Conservation (phyloP, 2,329 filamentous ascomycete genomes). For the Botrytis fabae region DNA sequence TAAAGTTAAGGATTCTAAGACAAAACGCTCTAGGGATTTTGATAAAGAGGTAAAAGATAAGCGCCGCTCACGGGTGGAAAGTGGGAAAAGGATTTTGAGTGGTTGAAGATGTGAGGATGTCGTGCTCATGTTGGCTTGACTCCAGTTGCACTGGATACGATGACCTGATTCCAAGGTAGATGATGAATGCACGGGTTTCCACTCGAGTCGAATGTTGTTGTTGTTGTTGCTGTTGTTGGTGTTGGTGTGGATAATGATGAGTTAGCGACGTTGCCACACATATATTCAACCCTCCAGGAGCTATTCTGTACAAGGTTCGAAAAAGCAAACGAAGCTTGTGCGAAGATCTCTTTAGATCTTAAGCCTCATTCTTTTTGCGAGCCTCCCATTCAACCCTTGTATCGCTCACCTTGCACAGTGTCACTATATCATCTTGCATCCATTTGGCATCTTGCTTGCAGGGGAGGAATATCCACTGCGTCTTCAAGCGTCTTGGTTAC, state of each 20-base stretch:
- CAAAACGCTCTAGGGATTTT: neutral
- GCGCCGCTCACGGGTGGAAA: neutral
- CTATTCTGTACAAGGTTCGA: neutral
- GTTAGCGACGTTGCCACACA: constrained; percentile 1
- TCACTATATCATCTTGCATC: constrained; percentile 7
- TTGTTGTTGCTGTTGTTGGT: neutral
- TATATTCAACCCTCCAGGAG: neutral
- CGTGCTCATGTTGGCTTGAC: constrained; percentile 6
- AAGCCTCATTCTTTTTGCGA: neutral
- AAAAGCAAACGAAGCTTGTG: neutral
- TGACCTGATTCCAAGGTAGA: neutral
- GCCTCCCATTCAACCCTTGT: constrained; percentile 3
- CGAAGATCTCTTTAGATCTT: constrained; percentile 5
- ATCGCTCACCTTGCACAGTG: neutral
- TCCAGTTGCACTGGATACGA: neutral
- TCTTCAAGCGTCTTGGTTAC: neutral
- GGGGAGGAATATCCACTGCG: neutral
- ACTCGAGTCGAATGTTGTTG: neutral
- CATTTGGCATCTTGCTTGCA: neutral
- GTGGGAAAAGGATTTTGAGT: constrained; percentile 4
- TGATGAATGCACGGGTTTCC: neutral
- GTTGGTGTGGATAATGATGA: neutral
- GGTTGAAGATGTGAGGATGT: neutral
- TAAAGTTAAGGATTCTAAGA: constrained; percentile 2
- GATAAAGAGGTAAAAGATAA: constrained; percentile 15